Base-by-base conservation (phyloP, 73 alveolate species). In the Stentor roeselii region DNA sequence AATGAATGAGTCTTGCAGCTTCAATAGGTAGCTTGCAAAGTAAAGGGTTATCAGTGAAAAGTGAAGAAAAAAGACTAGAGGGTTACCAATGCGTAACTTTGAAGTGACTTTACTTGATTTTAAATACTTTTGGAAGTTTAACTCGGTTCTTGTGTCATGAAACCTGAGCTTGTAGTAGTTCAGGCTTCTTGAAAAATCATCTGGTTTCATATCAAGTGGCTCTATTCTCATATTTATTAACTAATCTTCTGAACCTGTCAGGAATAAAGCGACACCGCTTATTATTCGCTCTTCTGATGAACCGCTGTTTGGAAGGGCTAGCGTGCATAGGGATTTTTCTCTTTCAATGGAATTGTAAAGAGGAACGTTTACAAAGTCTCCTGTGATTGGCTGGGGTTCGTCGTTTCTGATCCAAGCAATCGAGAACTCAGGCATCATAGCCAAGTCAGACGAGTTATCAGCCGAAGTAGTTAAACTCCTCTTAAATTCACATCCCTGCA, bases 401-500 rank as follows among this genome's bases (percentile, higher is more conserved):
- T 76, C 88, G 76, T 82, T 92, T 75, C 86, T 88, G 50, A 92
- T 82, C 95, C 92, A 94, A 40, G 96, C 93, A 21, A 94, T 83
- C 59, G 75, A 61, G 90, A 93, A 90, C 11, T 58, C 74, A 21
- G 97, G 96, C 36, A 94, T 75, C 60, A 76, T 78, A 31, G 91
- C 67, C 35, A 94, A 89, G 82, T 94, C 98, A 0, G 88, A 82
- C 38, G 84, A 92, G 59, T 89, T 75, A 74, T 80, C 88, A 67
- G 88, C 97, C 59, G 75, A 91, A 42, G 91, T 82, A 1, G 91
- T 75, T 75, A 78, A 58, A 36, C 83, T 84, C 27, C 91, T 89
- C 50, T 83, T 90, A 75, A 94, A 92, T 41, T 91, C 95, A 75
- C 97, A 90, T 0, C 98, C 98, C 84, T 94, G 90, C 6, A 94